phyloP scores from a whole-genome alignment of 176 grass and related monocot genomes.

The Raddia guianensis region DNA sequence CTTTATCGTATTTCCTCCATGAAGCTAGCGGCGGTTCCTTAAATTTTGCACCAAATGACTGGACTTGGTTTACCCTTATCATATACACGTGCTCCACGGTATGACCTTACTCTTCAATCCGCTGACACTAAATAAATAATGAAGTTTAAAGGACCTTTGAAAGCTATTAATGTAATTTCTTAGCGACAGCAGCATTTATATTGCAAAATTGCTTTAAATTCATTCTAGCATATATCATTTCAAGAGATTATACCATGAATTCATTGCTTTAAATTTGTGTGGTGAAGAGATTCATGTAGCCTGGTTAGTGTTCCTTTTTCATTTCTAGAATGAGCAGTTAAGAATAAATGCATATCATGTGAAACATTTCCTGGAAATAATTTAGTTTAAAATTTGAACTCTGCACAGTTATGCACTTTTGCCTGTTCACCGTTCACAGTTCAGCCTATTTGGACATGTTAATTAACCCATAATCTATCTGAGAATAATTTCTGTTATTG shows the following conservation, averaged over 20 bases:
- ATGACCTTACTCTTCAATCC: constrained; percentile 28
- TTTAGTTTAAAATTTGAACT: background rate
- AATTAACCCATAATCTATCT: background rate
- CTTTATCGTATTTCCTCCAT: constrained; percentile 81
- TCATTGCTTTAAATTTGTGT: background rate
- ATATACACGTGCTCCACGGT: constrained; percentile 81
- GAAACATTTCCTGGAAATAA: background rate
- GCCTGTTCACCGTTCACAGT: background rate
- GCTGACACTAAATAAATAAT: background rate
- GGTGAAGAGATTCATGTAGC: background rate
- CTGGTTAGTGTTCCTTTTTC: background rate
- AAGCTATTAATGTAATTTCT: background rate
- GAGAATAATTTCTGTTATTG: background rate
- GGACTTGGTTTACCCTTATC: constrained; percentile 87
- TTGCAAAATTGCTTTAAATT: no score
- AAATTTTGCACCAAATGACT: constrained; percentile 61
- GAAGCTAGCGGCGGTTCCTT: constrained; percentile 62
- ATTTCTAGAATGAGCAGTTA: background rate
- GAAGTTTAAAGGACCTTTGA: background rate
- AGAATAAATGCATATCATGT: background rate
- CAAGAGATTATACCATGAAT: background rate
- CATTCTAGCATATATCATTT: background rate
- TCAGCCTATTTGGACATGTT: background rate
- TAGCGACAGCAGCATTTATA: background rate
- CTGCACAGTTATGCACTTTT: background rate